Base-by-base conservation (phyloP, 805 yeast species). In the Monosporozyma solicola region DNA sequence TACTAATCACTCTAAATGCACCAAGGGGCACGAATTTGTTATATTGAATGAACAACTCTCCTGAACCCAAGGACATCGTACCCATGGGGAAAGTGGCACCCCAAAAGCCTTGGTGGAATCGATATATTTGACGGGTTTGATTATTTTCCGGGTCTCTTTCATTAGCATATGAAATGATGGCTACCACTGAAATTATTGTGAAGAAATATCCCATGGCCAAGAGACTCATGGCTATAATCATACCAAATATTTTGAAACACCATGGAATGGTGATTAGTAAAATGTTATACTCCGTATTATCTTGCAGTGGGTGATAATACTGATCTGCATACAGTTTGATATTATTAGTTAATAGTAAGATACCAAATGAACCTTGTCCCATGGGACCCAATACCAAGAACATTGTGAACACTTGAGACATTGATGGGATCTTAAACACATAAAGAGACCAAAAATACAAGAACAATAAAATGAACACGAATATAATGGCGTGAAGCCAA, bases 71-170 rank as follows among this genome's bases (percentile, higher is more conserved):
- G 0, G 84, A 74, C 84, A 87, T 82, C 0, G 95, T 87, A 2
- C 96, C 97, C 60, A 89, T 61, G 3, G 96, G 97, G 83, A 90
- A 90, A 57, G 96, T 86, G 74, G 86, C 79, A 16, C 90, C 82
- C 96, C 96, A 87, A 80, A 82, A 81, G 1, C 79, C 76, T 57
- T 74, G 74, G 31, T 73, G 71, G 70, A 80, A 83, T 33, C 57
- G 52, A 20, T 66, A 67, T 3, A 66, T 61, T 0, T 75, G 76
- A 10, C 39, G 49, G 1, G 37, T 37, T 3, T 48, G 46, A 2
- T 47, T 47, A 15, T 51, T 33, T 35, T 64, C 61, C 1, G 68
- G 9, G 1, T 72, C 67, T 27, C 43, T 43, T 8, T 53, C 46
- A 10, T 52, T 53, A 41, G 31, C 24, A 48, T 60, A 59, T 5